phyloP scores from a whole-genome alignment of 106 monocot species.

The Dendrobium nobile region DNA sequence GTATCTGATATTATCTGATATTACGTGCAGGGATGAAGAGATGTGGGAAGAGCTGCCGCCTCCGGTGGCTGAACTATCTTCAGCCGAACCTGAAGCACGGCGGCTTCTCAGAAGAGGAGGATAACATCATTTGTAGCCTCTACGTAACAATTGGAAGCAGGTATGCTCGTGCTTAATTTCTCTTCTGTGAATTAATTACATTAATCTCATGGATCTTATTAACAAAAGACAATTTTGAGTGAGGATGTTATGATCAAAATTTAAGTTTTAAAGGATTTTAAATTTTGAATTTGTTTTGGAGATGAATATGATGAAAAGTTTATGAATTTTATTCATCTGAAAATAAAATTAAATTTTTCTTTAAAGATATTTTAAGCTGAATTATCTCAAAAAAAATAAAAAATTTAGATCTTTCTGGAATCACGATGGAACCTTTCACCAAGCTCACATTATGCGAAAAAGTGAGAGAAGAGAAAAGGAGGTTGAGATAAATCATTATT shows the following conservation, averaged over 20 bases:
- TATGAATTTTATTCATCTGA: no score
- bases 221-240: not conserved
- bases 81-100: slow-evolving; percentile 67
- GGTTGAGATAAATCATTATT: not conserved
- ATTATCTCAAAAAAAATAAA: not conserved
- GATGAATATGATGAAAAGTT: no score
- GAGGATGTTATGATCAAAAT: no score
- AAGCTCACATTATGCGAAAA: no score
- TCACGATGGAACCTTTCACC: not conserved
- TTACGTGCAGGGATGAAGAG: slow-evolving; percentile 55
- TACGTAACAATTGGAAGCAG: slow-evolving; percentile 87
- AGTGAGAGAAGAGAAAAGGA: not conserved
- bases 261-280: no score
- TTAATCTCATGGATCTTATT: not conserved
- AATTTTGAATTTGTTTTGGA: no score
- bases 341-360: no score
- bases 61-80: slow-evolving; percentile 98
- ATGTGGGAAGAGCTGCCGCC: slow-evolving; percentile 91
- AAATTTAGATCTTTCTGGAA: not conserved
- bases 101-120: slow-evolving; percentile 89
- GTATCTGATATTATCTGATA: not conserved
- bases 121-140: slow-evolving; percentile 81
- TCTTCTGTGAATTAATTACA: not conserved
- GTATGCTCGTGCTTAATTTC: slow-evolving; percentile 17
- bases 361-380: not conserved